These are phyloP conservation scores for Beta macrorhiza DNA, from an alignment of 179 eudicot species.

Conservation along the genomic window DNA sequence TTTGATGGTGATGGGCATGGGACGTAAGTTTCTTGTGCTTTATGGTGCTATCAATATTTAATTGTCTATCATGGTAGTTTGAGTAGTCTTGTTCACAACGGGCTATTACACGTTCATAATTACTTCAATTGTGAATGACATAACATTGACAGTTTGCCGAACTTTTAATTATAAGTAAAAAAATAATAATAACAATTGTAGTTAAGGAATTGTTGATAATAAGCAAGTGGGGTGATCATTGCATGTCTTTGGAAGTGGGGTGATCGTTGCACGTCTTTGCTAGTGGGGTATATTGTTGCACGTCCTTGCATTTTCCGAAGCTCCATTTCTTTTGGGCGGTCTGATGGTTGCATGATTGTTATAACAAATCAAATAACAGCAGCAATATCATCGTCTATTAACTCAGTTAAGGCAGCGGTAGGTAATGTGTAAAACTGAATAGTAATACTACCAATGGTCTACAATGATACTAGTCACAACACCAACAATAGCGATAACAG, in stretches of 20 bases:
- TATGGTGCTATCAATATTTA: not conserved
- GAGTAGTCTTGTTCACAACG: not conserved
- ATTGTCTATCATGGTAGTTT: not conserved
- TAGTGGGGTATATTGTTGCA: not conserved
- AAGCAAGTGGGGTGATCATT: not conserved
- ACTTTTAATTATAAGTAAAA: not conserved
- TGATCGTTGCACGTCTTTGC: no score
- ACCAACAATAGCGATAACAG: not conserved
- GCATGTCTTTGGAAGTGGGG: no score
- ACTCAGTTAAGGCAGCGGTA: not conserved
- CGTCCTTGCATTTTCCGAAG: not conserved
- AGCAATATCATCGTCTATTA: not conserved
- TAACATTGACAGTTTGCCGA: not conserved
- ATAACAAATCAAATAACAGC: not conserved
- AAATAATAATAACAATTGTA: not conserved
- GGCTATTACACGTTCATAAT: not conserved
- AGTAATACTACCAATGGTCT: not conserved
- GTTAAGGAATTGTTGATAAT: not conserved
- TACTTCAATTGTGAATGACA: not conserved
- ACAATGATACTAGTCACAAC: not conserved
- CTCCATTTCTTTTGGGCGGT: not conserved
- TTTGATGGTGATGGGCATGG: constrained; percentile 99
- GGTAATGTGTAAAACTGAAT: not conserved
- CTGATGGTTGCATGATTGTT: not conserved
- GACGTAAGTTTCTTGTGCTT: constrained; percentile 59